Conservation (phyloP, 1,284 basidiomycete genomes). For the Xerocomus nothofagi region DNA sequence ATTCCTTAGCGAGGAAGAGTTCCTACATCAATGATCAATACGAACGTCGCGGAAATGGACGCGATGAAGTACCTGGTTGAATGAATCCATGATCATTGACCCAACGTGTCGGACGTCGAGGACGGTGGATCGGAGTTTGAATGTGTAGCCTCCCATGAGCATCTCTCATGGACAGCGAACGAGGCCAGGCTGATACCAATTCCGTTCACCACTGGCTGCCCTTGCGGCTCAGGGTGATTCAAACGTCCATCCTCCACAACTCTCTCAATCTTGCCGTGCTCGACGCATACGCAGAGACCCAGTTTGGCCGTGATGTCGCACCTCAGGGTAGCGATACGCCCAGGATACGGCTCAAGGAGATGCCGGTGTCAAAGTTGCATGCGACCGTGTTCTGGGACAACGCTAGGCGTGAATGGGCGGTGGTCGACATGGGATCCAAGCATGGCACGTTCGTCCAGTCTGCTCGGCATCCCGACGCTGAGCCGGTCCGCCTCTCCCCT, state of each 20-base stretch:
- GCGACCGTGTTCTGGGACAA: slow-evolving; percentile 72
- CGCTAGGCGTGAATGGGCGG: slow-evolving; percentile 55
- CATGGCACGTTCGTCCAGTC: slow-evolving; percentile 69
- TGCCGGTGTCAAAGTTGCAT: slow-evolving; percentile 78
- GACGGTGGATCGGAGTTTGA: slow-evolving; percentile 31
- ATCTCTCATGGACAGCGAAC: slow-evolving; percentile 19
- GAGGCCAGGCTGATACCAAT: slow-evolving; percentile 5
- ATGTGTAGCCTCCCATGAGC: slow-evolving; percentile 5
- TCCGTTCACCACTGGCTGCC: slow-evolving; percentile 26
- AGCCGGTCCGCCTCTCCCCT: slow-evolving; percentile 54
- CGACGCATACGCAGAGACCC: slow-evolving; percentile 62
- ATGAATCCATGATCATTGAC: slow-evolving; percentile 43
- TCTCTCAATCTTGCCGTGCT: slow-evolving; percentile 55
- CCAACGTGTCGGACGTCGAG: not conserved
- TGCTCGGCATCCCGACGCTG: slow-evolving; percentile 17
- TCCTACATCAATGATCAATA: slow-evolving; percentile 42
- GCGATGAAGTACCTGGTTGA: slow-evolving; percentile 48
- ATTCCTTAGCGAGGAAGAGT: slow-evolving; percentile 62
- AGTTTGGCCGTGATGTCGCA: slow-evolving; percentile 67
- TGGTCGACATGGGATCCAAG: slow-evolving; percentile 81
- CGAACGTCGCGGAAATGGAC: not conserved
- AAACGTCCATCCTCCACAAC: slow-evolving; percentile 51
- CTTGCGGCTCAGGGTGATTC: slow-evolving; percentile 58
- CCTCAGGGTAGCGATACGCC: slow-evolving; percentile 51
- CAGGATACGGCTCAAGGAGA: slow-evolving; percentile 72